Conservation (phyloP, 768 basidiomycete species). For the Pisolithus tinctorius region DNA sequence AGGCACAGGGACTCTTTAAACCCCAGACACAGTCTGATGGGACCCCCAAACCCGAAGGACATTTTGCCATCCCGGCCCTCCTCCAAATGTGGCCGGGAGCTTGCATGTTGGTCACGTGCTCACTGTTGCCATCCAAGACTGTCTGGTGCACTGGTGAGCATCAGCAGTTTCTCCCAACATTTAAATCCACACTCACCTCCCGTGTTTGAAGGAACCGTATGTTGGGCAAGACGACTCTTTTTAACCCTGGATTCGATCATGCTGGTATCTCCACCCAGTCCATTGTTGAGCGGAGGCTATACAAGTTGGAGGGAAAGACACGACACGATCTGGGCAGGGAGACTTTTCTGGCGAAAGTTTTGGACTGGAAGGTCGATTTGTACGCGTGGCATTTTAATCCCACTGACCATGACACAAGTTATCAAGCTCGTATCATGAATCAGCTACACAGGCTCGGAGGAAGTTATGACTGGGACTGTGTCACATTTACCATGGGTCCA, state of each 20-base stretch:
- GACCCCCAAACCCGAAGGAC: conserved; percentile 51
- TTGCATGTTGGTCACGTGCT: conserved; percentile 93
- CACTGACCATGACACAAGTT: conserved; percentile 43
- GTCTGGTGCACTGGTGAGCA: conserved; percentile 83
- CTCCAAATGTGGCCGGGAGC: conserved; percentile 94
- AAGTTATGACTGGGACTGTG: conserved; percentile 93
- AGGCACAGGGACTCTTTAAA: conserved; percentile 81
- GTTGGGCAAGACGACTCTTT: conserved; percentile 86
- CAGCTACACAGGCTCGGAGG: conserved; percentile 87
- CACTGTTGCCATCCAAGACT: no score
- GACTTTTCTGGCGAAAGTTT: no score
- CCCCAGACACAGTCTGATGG: conserved; percentile 59
- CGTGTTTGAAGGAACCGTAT: conserved; percentile 74
- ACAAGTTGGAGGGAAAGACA: no score
- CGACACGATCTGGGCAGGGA: no score
- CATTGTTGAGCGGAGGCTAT: no score
- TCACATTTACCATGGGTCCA: conserved; percentile 93
- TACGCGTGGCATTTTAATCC: no score
- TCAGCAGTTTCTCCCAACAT: not conserved
- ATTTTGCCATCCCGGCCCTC: conserved; percentile 88
- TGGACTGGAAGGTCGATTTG: no score
- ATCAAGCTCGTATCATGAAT: conserved; percentile 84
- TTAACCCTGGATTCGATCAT: conserved; percentile 94
- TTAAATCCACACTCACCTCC: not conserved
- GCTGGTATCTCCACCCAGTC: no score